Conservation (phyloP, 805 yeast species). For the Metschnikowia noctiluminum region DNA sequence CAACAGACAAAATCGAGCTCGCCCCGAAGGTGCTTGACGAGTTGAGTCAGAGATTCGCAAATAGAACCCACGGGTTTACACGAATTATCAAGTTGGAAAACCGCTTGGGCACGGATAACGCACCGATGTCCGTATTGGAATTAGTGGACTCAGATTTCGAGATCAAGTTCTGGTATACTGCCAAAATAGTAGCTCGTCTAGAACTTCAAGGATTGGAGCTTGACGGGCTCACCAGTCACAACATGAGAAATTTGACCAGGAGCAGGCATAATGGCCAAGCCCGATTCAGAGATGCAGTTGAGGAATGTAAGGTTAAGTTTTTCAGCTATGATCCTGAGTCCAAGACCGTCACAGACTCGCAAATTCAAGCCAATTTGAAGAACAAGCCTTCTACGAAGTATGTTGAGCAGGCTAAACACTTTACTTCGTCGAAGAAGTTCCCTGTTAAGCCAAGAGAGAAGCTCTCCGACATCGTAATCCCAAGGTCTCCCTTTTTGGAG, state of each 20-base stretch:
- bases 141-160: slow-evolving; percentile 68
- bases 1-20: slow-evolving; percentile 25
- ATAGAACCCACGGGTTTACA: slow-evolving; percentile 78
- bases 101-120: slow-evolving; percentile 77
- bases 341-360: slow-evolving; percentile 22
- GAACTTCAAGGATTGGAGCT: slow-evolving; percentile 58
- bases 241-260: slow-evolving; percentile 49
- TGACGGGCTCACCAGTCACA: slow-evolving; percentile 48
- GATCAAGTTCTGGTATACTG: slow-evolving; percentile 70
- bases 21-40: slow-evolving; percentile 61
- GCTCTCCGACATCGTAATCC: slow-evolving; percentile 19
- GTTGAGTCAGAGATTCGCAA: slow-evolving; percentile 58
- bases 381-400: slow-evolving; percentile 32
- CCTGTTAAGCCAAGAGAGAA: slow-evolving; percentile 27
- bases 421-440: slow-evolving; percentile 33
- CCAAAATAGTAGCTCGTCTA: slow-evolving; percentile 81
- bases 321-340: slow-evolving; percentile 34
- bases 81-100: slow-evolving; percentile 82
- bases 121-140: slow-evolving; percentile 86
- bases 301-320: slow-evolving; percentile 37
- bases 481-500: slow-evolving; percentile 32
- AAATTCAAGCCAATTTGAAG: slow-evolving; percentile 25
- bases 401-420: slow-evolving; percentile 20
- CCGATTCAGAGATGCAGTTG: slow-evolving; percentile 62
- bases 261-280: slow-evolving; percentile 48